These are phyloP conservation scores for Bipolaris gigantea DNA, from an alignment of 2,329 filamentous ascomycete genomes.

Conservation along the genomic window DNA sequence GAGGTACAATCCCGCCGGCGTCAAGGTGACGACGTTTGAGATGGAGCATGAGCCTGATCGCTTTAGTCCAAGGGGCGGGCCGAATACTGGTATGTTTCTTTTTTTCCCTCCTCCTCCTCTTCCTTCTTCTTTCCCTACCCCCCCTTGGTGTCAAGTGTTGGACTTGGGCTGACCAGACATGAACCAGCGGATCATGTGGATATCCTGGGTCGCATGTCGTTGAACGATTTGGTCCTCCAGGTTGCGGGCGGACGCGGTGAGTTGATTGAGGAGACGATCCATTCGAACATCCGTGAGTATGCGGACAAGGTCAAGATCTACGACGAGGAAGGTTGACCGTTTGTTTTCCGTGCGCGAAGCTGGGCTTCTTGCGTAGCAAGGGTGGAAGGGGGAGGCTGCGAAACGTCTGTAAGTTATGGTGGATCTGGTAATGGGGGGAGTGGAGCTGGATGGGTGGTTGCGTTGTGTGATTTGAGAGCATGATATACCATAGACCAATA, in stretches of 20 bases:
- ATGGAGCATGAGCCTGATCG: slow-evolving; percentile 96
- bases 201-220: slow-evolving; percentile 81
- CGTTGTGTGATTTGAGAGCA: not conserved
- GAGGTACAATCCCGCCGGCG: slow-evolving; percentile 85
- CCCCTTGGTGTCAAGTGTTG: too few relatives aligned
- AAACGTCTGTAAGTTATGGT: not conserved
- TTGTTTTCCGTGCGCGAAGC: too few relatives aligned
- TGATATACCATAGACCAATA: slow-evolving; percentile 19
- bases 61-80: slow-evolving; percentile 77
- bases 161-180: too few relatives aligned
- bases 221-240: slow-evolving; percentile 87
- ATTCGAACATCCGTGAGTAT: slow-evolving; percentile 82
- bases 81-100: slow-evolving; percentile 59
- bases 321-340: slow-evolving; percentile 50
- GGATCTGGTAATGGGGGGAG: not conserved
- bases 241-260: slow-evolving; percentile 85
- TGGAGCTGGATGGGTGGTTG: not conserved
- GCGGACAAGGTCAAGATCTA: slow-evolving; percentile 80
- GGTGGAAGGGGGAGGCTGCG: not conserved
- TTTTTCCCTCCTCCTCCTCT: not conserved
- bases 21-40: slow-evolving; percentile 82
- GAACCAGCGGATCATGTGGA: slow-evolving; percentile 98
- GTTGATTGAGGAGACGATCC: slow-evolving; percentile 73
- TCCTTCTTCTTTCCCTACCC: too few relatives aligned
- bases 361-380: not conserved